Percentiles rank a stretch among this genome's conserved stretches.
Conservation (phyloP, 2,329 filamentous ascomycete genomes). For the Ceratocystis albifundus region DNA sequence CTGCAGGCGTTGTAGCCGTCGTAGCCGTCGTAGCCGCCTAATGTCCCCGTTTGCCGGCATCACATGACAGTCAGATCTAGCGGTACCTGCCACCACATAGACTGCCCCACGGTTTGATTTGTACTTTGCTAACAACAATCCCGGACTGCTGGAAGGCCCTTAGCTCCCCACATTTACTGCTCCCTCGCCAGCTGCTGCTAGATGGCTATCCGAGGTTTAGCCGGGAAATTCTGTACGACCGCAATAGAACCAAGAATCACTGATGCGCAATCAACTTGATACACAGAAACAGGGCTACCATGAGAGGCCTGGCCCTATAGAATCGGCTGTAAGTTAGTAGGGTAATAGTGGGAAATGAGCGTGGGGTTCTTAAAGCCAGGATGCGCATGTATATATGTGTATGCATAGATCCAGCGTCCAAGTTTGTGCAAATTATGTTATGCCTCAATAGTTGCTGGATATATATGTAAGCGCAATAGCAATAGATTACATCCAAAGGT, state of each 20-base stretch:
- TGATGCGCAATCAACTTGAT: background rate
- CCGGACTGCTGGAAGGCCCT: slow-evolving; percentile 19
- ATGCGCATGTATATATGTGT: background rate
- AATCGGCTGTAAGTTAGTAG: background rate
- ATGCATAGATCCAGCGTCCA: background rate
- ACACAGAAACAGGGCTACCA: background rate
- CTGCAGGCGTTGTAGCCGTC: background rate
- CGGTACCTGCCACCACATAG: background rate
- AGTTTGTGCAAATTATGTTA: background rate
- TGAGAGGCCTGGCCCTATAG: too few relatives aligned
- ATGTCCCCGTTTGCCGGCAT: slow-evolving; percentile 11
- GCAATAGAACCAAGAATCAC: background rate
- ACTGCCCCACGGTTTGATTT: background rate
- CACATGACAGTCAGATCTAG: slow-evolving; percentile 13
- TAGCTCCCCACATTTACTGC: too few relatives aligned
- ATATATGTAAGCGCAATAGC: background rate
- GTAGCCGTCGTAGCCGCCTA: background rate
- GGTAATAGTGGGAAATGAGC: slow-evolving; percentile 5
- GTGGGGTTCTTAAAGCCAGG: background rate
- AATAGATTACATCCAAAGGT: too few relatives aligned
- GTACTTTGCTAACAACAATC: slow-evolving; percentile 7
- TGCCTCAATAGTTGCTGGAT: too few relatives aligned
- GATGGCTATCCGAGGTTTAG: background rate
- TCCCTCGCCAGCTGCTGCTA: too few relatives aligned
- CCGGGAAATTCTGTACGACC: background rate